phyloP scores from a whole-genome alignment of 139 green algal genomes.

The Diplosphaera chodatii region DNA sequence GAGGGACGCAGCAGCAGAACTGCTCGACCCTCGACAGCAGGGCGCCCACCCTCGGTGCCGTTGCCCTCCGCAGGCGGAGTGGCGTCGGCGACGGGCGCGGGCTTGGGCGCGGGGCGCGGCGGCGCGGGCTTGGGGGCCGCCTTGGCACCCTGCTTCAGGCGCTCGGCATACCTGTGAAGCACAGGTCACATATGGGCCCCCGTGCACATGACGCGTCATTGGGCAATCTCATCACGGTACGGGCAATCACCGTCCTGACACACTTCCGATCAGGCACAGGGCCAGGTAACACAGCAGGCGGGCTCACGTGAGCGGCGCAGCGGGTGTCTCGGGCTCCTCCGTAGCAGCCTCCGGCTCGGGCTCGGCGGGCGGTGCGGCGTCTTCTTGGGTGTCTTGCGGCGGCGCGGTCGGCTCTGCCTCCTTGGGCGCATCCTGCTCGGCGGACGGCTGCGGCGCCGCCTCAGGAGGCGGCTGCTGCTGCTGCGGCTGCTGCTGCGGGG shows the following conservation, averaged over 20 bases:
- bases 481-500: background rate
- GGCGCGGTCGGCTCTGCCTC: conserved; percentile 1
- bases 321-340: background rate
- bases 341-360: conserved; percentile 6
- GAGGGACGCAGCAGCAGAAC: background rate
- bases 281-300: too few species aligned
- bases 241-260: too few species aligned
- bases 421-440: conserved; percentile 13
- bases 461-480: conserved; percentile 15
- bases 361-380: background rate
- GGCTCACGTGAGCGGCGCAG: conserved; percentile 10
- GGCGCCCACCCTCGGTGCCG: background rate
- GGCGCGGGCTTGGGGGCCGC: background rate
- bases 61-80: background rate
- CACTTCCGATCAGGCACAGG: too few species aligned
- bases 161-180: conserved; percentile 16
- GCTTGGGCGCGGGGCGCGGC: background rate
- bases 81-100: background rate
- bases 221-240: too few species aligned
- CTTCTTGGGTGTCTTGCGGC: background rate
- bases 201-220: too few species aligned
- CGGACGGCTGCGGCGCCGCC: conserved; percentile 5
- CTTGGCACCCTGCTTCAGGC: conserved; percentile 12
- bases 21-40: too few species aligned
- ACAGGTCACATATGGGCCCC: too few species aligned